These are phyloP conservation scores for Thraustochytrium sp. DNA, from an alignment of 352 stramenopile genomes.

Conservation along the genomic window DNA sequence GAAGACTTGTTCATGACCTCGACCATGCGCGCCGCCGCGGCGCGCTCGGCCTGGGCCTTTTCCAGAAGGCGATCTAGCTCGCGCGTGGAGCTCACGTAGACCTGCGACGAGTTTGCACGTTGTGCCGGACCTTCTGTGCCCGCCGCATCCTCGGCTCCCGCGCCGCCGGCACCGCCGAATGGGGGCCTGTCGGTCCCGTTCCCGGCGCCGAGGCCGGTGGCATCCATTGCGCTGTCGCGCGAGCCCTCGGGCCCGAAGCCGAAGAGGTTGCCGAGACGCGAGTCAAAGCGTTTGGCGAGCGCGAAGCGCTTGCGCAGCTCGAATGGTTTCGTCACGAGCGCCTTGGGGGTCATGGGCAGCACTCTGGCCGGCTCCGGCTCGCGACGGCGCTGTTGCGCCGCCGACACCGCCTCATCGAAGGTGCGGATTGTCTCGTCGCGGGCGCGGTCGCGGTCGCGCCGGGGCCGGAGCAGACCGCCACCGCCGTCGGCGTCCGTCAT, in stretches of 20 bases:
- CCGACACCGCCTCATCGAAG: background rate
- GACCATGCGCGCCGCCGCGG: background rate
- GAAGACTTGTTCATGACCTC: slow-evolving; percentile 5
- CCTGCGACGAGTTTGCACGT: background rate
- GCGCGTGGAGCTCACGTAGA: slow-evolving; percentile 13
- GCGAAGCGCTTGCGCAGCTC: background rate
- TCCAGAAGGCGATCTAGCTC: slow-evolving; percentile 21
- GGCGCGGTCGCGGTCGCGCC: too few species aligned
- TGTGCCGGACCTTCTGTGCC: background rate
- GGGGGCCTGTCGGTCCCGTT: too few species aligned
- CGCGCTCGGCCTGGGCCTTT: slow-evolving; percentile 3
- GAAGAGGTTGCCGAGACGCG: slow-evolving; percentile 13
- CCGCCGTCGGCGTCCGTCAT: too few species aligned
- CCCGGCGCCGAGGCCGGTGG: too few species aligned
- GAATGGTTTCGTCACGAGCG: background rate
- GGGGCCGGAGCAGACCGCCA: too few species aligned
- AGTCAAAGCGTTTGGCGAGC: background rate
- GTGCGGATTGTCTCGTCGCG: too few species aligned
- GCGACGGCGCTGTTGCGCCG: background rate
- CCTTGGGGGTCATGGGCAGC: background rate
- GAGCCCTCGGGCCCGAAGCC: background rate
- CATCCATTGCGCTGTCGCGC: too few species aligned
- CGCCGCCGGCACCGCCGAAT: background rate
- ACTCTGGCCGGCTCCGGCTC: background rate
- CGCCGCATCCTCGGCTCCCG: background rate